Evolutionary conservation across 1,139 yeast species (phyloP).

Genomic region (Keqinozyma sinolaborantium): DNA sequence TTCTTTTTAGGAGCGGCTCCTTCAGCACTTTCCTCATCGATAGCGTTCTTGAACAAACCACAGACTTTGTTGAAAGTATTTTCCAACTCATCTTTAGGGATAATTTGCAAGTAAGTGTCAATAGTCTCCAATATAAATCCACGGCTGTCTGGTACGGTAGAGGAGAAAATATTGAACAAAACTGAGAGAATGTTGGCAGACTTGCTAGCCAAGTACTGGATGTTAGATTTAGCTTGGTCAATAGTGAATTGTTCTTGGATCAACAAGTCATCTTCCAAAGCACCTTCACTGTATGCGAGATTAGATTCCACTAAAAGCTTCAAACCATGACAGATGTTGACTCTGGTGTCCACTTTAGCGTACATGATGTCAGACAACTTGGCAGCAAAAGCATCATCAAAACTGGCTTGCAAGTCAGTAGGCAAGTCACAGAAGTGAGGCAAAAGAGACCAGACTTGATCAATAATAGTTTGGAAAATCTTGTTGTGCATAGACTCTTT

Average conservation of each 20-base stretch:
- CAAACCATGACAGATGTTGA: conserved; percentile 76
- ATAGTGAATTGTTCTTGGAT: conserved; percentile 61
- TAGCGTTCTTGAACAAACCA: conserved; percentile 66
- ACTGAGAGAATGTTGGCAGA: conserved; percentile 81
- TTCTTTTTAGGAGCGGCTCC: conserved; percentile 13
- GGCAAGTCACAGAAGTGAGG: conserved; percentile 92
- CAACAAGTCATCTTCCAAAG: conserved; percentile 53
- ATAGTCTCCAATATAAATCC: conserved; percentile 83
- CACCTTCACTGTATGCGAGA: conserved; percentile 57
- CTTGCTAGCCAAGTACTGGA: conserved; percentile 60
- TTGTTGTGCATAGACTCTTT: conserved; percentile 65
- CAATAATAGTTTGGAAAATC: conserved; percentile 76
- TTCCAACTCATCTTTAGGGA: conserved; percentile 64
- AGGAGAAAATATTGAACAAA: conserved; percentile 84
- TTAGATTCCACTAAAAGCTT: conserved; percentile 78
- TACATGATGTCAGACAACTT: conserved; percentile 71
- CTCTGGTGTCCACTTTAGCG: conserved; percentile 70
- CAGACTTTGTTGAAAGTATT: conserved; percentile 85
- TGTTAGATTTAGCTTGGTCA: conserved; percentile 49
- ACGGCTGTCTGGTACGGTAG: conserved; percentile 80
- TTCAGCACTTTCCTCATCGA: conserved; percentile 54
- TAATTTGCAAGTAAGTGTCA: conserved; percentile 71
- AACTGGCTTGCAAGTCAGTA: conserved; percentile 59
- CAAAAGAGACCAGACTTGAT: conserved; percentile 88
- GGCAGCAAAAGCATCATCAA: conserved; percentile 77